Evolutionary conservation across 805 yeast genomes (phyloP).

Genomic region (Wickerhamiella lipophila): DNA sequence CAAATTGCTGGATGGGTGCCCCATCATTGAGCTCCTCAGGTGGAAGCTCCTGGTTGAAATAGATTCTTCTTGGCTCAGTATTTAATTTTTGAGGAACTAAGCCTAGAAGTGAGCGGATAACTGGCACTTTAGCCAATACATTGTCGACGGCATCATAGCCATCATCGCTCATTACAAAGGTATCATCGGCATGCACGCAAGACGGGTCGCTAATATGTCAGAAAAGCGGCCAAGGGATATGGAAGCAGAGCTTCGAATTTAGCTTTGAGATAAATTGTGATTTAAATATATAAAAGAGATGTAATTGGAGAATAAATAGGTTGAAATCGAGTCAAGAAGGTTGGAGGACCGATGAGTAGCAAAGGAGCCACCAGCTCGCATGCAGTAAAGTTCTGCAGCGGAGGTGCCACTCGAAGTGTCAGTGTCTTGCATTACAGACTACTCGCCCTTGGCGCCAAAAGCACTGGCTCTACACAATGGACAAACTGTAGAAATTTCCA

Average conservation of each 20-base stretch:
- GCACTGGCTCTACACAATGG: slow-evolving; percentile 12
- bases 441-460: neutral
- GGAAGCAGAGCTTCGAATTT: neutral
- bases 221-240: neutral
- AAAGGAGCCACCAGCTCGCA: no score
- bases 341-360: no score
- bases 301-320: neutral
- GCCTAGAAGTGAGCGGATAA: slow-evolving; percentile 16
- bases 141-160: slow-evolving; percentile 5
- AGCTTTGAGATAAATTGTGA: neutral
- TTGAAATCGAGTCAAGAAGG: no score
- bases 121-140: slow-evolving; percentile 26
- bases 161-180: neutral
- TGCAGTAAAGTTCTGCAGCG: no score
- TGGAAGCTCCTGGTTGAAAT: slow-evolving; percentile 41
- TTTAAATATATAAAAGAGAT: no score
- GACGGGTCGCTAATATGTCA: neutral
- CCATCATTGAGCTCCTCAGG: slow-evolving; percentile 40
- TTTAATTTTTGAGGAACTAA: slow-evolving; percentile 16
- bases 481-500: slow-evolving; percentile 9
- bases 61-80: slow-evolving; percentile 31
- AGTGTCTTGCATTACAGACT: no score
- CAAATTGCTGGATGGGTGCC: slow-evolving; percentile 48
- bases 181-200: neutral
- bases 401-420: no score